A percentile compares a stretch with the other conserved stretches of the same genome.
These are phyloP conservation scores for Aspergillus chevalieri DNA, from an alignment of 2,329 filamentous ascomycete genomes.

Conservation along the genomic window DNA sequence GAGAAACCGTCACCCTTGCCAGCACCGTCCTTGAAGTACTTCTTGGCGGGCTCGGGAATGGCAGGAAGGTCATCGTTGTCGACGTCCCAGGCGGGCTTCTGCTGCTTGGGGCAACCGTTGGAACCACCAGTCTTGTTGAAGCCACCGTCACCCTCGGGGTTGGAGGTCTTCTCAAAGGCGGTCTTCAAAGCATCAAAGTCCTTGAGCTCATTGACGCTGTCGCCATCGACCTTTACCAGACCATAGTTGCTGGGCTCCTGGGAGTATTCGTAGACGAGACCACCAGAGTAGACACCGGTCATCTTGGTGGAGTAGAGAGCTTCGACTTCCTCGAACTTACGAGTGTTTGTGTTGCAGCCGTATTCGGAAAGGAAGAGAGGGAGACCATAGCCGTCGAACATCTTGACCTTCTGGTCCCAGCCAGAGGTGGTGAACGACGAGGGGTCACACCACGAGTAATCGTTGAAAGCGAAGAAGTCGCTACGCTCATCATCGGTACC, in stretches of 20 bases:
- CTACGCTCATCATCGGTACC: slow-evolving; percentile 74
- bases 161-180: slow-evolving; percentile 45
- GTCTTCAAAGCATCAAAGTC: slow-evolving; percentile 58
- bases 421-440: slow-evolving; percentile 71
- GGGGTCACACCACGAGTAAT: slow-evolving; percentile 68
- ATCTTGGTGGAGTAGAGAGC: slow-evolving; percentile 78
- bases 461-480: slow-evolving; percentile 89
- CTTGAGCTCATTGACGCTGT: slow-evolving; percentile 49
- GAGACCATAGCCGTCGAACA: slow-evolving; percentile 78
- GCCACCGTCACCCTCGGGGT: slow-evolving; percentile 53
- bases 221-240: slow-evolving; percentile 61
- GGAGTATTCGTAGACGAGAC: slow-evolving; percentile 92
- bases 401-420: slow-evolving; percentile 83
- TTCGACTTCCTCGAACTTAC: slow-evolving; percentile 71
- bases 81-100: slow-evolving; percentile 53
- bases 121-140: slow-evolving; percentile 51
- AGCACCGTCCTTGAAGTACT: slow-evolving; percentile 54
- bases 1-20: slow-evolving; percentile 52
- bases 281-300: slow-evolving; percentile 87
- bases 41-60: slow-evolving; percentile 50
- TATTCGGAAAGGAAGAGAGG: slow-evolving; percentile 94
- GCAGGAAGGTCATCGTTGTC: slow-evolving; percentile 48
- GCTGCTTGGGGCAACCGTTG: slow-evolving; percentile 50
- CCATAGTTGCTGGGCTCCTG: slow-evolving; percentile 78
- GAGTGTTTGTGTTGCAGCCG: slow-evolving; percentile 77